These are phyloP conservation scores for Singerocomus inundabilis DNA, from an alignment of 1,284 basidiomycete species.

Conservation along the genomic window DNA sequence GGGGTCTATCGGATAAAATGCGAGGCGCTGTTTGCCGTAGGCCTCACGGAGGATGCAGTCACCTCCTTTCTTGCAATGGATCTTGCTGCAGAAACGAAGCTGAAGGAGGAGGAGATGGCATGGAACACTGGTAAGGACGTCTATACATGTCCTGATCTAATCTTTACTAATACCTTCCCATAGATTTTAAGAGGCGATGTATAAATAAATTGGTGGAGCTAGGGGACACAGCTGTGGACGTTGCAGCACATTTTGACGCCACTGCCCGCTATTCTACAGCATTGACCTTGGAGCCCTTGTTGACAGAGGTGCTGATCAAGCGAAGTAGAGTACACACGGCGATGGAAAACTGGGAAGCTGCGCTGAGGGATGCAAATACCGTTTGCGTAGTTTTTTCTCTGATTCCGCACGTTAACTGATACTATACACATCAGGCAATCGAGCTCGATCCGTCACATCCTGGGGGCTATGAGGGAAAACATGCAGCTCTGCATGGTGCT, in stretches of 20 bases:
- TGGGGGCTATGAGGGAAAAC: slow-evolving; percentile 10
- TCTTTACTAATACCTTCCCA: background rate
- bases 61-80: slow-evolving; percentile 7
- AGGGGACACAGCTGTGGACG: slow-evolving; percentile 9
- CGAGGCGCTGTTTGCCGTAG: slow-evolving; percentile 13
- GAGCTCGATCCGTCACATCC: slow-evolving; percentile 8
- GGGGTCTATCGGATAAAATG: slow-evolving; percentile 10
- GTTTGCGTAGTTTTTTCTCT: slow-evolving; percentile 7
- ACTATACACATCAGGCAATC: slow-evolving; percentile 7
- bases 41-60: slow-evolving; percentile 3
- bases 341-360: slow-evolving; percentile 5
- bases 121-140: slow-evolving; percentile 8
- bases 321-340: slow-evolving; percentile 6
- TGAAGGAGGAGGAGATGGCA: background rate
- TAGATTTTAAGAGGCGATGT: slow-evolving; percentile 15
- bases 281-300: slow-evolving; percentile 10
- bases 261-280: slow-evolving; percentile 7
- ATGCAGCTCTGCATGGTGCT: slow-evolving; percentile 13
- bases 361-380: slow-evolving; percentile 16
- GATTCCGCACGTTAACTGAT: background rate
- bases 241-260: slow-evolving; percentile 12
- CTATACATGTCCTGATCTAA: background rate
- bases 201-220: slow-evolving; percentile 10
- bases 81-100: background rate
- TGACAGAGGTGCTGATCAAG: slow-evolving; percentile 5